These are phyloP conservation scores for Aspergillus japonicus DNA, from an alignment of 2,329 filamentous ascomycete species.

Conservation along the genomic window DNA sequence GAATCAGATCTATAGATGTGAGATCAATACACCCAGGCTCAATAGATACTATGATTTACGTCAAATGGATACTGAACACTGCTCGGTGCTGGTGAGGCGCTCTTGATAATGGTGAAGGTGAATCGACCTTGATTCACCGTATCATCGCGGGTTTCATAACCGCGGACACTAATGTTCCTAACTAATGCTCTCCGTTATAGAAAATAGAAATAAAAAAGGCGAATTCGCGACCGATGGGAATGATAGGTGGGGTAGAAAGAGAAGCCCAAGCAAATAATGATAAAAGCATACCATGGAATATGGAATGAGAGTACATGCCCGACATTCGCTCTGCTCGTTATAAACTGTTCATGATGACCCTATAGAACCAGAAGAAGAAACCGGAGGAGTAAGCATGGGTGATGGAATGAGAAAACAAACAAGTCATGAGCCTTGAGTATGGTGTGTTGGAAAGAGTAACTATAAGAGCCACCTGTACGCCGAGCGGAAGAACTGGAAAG, in stretches of 20 bases:
- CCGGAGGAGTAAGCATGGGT: neutral
- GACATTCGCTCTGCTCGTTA: neutral
- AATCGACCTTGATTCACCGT: neutral
- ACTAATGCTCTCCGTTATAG: neutral
- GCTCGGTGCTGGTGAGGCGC: no score
- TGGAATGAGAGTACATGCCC: neutral
- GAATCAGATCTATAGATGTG: no score
- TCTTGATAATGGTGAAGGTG: neutral
- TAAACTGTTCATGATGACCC: conserved; percentile 2
- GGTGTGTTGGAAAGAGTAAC: neutral
- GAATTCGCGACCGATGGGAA: neutral
- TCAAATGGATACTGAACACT: no score
- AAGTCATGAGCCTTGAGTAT: neutral
- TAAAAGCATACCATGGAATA: neutral
- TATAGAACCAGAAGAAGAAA: neutral
- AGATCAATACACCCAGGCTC: no score
- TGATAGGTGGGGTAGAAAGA: neutral
- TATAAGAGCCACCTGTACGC: conserved; percentile 1
- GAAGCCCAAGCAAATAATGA: neutral
- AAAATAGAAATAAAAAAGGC: neutral
- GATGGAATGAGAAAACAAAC: neutral
- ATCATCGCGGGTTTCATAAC: neutral
- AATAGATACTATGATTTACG: no score
- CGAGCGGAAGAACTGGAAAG: neutral
- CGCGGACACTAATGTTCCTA: neutral